Percentiles rank a stretch among this genome's conserved stretches.
Conservation (phyloP, 106 monocot species). For the Hemerocallis citrina region DNA sequence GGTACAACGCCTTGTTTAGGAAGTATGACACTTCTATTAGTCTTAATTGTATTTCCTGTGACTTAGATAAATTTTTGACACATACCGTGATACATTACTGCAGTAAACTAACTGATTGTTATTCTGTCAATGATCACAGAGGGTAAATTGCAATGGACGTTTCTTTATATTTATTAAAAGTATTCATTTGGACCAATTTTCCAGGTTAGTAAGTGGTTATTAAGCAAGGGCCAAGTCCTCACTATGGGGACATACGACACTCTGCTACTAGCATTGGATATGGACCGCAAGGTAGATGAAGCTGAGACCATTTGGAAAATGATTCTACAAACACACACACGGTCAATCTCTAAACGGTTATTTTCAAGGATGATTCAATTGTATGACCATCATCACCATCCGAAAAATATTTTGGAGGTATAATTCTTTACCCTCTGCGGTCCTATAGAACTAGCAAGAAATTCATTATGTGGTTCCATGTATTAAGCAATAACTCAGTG, state of each 20-base stretch:
- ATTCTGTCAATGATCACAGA: too few relatives aligned
- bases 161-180: too few relatives aligned
- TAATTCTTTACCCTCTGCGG: not conserved
- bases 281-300: conserved; percentile 74
- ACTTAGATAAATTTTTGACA: too few relatives aligned
- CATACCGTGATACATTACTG: too few relatives aligned
- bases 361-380: conserved; percentile 85
- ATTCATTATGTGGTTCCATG: not conserved
- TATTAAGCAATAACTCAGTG: too few relatives aligned
- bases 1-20: too few relatives aligned
- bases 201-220: conserved; percentile 84
- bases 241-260: conserved; percentile 90
- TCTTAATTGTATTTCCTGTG: too few relatives aligned
- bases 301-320: conserved; percentile 61
- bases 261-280: conserved; percentile 66
- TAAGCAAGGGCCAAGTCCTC: conserved; percentile 91
- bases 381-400: conserved; percentile 17
- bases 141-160: too few relatives aligned
- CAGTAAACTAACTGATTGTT: too few relatives aligned
- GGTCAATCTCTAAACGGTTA: conserved; percentile 69
- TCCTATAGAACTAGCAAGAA: not conserved
- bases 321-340: conserved; percentile 58
- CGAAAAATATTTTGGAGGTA: conserved; percentile 6
- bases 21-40: too few relatives aligned
- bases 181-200: not conserved